Evolutionary conservation across 805 yeast species (phyloP).

Genomic region (Pichia nanzhaoensis): DNA sequence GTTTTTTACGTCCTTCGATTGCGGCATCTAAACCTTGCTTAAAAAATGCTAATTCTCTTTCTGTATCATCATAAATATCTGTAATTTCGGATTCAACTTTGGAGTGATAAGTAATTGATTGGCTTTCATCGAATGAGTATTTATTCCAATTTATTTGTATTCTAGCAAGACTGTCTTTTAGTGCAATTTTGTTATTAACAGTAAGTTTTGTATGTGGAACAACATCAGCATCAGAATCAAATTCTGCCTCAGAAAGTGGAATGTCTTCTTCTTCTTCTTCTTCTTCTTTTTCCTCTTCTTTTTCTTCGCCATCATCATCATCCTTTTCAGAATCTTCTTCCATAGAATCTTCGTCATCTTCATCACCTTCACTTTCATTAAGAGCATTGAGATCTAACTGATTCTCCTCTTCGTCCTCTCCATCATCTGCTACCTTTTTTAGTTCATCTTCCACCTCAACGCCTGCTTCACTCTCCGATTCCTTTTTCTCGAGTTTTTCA

Average conservation of each 20-base stretch:
- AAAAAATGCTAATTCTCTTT: constrained; percentile 91
- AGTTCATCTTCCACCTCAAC: constrained; percentile 18
- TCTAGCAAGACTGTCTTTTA: constrained; percentile 61
- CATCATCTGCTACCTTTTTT: constrained; percentile 32
- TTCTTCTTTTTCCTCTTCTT: constrained; percentile 40
- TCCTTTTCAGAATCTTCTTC: constrained; percentile 32
- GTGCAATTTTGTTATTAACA: constrained; percentile 79
- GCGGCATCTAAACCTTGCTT: constrained; percentile 90
- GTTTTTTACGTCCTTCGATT: constrained; percentile 56
- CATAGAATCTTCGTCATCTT: constrained; percentile 24
- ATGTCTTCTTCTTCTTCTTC: constrained; percentile 76
- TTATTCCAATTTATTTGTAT: constrained; percentile 59
- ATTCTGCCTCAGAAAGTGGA: constrained; percentile 83
- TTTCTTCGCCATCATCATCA: constrained; percentile 29
- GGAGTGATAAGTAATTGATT: constrained; percentile 55
- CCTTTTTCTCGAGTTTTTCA: constrained; percentile 13
- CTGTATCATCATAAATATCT: constrained; percentile 92
- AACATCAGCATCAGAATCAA: constrained; percentile 91
- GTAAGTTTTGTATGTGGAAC: constrained; percentile 89
- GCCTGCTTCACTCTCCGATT: constrained; percentile 24
- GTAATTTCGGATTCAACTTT: constrained; percentile 61
- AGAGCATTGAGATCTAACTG: constrained; percentile 20
- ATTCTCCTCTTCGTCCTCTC: constrained; percentile 31
- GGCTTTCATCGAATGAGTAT: constrained; percentile 78
- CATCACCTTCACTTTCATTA: constrained; percentile 40